Evolutionary conservation across 441 rosid genomes (phyloP), one percentile per base, ranked within the genome.

Genomic region (Erodium texanum): DNA sequence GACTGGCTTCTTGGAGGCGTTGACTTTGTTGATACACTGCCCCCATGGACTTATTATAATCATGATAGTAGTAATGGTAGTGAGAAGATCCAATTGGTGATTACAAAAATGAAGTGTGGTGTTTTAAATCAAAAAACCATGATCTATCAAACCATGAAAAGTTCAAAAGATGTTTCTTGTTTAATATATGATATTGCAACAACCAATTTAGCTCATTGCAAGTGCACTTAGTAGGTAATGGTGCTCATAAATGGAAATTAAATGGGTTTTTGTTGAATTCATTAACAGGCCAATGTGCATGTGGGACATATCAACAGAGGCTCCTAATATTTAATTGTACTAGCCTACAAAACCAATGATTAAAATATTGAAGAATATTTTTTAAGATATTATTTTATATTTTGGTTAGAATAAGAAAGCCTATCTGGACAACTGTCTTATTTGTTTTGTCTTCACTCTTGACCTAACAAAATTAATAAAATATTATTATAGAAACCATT

Each of bases 391-490:
- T 11, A 65, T 29, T 29, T 69, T 70, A 69, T 54, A 76, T 63
- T 14, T 19, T 23, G 20, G 62, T 56, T 45, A 16, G 24, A 22
- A 48, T 61, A 66, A 19, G n/a, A n/a, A n/a, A 43, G 48, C 16
- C 48, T 16, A 23, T 45, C 23, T 8, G 8, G 58, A 52, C n/a
- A 24, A 23, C 58, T 11, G 15, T 65, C 68, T 32, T 59, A 23
- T 61, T 66, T 61, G 50, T 50, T 7, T 24, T 68, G 71, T 66
- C 73, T 72, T n/a, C 56, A 48, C 56, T 48, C 19, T 3, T 69
- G 71, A 69, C 76, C 74, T 73, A 71, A 67, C 36, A 70, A 41
- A 41, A 41, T 41, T 41, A 58, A 71, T 61, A 52, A 71, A 19
- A 48, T 61, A 73, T 3, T 29, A 29, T 29, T 3, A 29, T 29